Base-by-base conservation (phyloP, 768 basidiomycete genomes). In the Auricularia heimuer region DNA sequence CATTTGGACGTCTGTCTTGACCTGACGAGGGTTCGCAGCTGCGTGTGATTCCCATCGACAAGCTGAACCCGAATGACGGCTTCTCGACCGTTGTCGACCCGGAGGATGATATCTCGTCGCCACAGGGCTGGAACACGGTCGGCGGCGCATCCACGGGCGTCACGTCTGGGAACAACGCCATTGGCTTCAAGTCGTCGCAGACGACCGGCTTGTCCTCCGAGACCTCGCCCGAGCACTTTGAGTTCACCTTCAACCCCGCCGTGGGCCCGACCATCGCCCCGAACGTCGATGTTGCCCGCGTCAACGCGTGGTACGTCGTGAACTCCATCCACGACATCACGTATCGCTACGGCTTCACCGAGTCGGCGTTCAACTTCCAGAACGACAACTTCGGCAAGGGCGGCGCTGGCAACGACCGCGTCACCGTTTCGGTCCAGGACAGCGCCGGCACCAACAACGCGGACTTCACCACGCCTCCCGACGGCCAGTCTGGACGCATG, bases 311-410 rank as follows among this genome's bases (percentile, higher is more conserved):
- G 73, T 88, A 86, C 73, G 74, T 85, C 35, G 77, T 78, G 69
- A 89, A 88, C 75, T 79, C 77, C 65, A 77, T 85, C 63, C 85
- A 87, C 71, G 85, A 87, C 69, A 66, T 75, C 56, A 64, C 71
- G n/a, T 79, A 83, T 71, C 71, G 77, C 56, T 85, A 85, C 66
- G 85, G 86, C 3, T 87, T 87, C 72, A 85, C 83, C 45, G 84
- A 85, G 73, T 66, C 67, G 7, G 75, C 79, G 10, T 85, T 82
- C 71, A 87, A 86, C 72, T 86, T 86, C 78, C 85, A 86, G 72
- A 76, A 74, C 44, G 76, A 78, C 71, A 86, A 85, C 74, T 79
- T 81, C 65, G 78, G 75, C 37, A 78, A 80, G 34, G 83, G 83
- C 16, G 84, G 85, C 4, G 68, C 69, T 37, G 83, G 76, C 3